A percentile compares a stretch with the other conserved stretches of the same genome.
These are phyloP conservation scores for Rubia occidens DNA, from an alignment of 305 asterid genomes.

Conservation along the genomic window DNA sequence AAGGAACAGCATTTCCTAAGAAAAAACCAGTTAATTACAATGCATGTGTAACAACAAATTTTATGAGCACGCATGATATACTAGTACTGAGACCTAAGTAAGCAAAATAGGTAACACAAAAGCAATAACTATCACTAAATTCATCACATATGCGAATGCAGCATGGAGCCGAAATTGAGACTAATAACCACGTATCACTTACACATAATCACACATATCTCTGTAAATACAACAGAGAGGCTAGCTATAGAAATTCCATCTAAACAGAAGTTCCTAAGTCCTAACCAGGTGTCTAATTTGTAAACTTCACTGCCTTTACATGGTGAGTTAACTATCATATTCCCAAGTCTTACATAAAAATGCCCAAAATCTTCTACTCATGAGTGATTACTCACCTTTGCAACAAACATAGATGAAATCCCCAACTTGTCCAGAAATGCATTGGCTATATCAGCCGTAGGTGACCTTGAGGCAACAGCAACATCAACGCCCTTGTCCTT, in stretches of 20 bases:
- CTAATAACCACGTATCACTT: background rate
- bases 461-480: constrained; percentile 85
- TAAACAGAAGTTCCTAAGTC: background rate
- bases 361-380: background rate
- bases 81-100: background rate
- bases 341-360: background rate
- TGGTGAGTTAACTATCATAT: background rate
- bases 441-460: constrained; percentile 67
- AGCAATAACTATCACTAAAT: background rate
- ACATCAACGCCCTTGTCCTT: constrained; percentile 60
- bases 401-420: constrained; percentile 54
- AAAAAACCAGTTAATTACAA: background rate
- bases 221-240: background rate
- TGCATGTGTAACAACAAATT: background rate
- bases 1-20: background rate
- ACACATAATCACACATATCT: background rate
- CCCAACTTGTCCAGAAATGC: constrained; percentile 60
- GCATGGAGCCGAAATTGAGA: too few species aligned
- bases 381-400: constrained; percentile 41
- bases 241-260: background rate
- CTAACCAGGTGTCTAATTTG: too few species aligned
- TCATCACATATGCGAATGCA: background rate
- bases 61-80: background rate
- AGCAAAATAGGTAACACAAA: background rate
- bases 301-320: too few species aligned